phyloP scores from a whole-genome alignment of 345 rosid genomes.

The Camelina neglecta region DNA sequence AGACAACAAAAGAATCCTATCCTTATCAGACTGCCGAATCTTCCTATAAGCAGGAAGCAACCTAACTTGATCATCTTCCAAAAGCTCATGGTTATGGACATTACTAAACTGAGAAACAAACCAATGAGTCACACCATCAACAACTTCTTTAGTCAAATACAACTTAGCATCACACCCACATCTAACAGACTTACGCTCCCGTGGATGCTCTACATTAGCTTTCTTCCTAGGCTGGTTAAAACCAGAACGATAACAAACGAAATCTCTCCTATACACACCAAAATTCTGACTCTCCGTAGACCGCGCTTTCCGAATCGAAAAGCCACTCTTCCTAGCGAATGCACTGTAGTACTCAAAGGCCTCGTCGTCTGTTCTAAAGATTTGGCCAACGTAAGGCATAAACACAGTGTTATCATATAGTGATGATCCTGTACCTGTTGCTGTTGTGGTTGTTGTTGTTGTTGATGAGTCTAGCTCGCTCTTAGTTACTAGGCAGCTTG shows the following conservation, averaged over 20 bases:
- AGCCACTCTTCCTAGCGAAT: constrained; percentile 87
- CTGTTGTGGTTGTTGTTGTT: constrained; percentile 36
- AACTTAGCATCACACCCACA: constrained; percentile 96
- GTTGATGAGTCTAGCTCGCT: constrained; percentile 48
- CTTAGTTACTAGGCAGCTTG: constrained; percentile 55
- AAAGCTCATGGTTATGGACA: constrained; percentile 89
- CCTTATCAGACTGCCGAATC: constrained; percentile 88
- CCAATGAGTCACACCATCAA: constrained; percentile 72
- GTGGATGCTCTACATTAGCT: constrained; percentile 85
- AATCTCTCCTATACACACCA: constrained; percentile 87
- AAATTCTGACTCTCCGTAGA: constrained; percentile 89
- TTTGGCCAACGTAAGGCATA: constrained; percentile 85
- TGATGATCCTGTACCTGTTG: constrained; percentile 25
- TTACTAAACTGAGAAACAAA: constrained; percentile 91
- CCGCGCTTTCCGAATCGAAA: constrained; percentile 88
- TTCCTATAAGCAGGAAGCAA: constrained; percentile 92
- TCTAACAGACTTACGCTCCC: constrained; percentile 91
- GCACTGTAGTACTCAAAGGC: constrained; percentile 85
- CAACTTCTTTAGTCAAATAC: constrained; percentile 79
- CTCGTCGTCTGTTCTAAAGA: constrained; percentile 77
- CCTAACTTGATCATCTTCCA: constrained; percentile 94
- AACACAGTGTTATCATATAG: constrained; percentile 57
- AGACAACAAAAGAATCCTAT: constrained; percentile 80
- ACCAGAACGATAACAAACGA: constrained; percentile 95
- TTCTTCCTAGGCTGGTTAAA: constrained; percentile 92